Evolutionary conservation across 2,329 filamentous ascomycete species (phyloP), one percentile per base, ranked within the genome.

Genomic region (Apiospora aurea): DNA sequence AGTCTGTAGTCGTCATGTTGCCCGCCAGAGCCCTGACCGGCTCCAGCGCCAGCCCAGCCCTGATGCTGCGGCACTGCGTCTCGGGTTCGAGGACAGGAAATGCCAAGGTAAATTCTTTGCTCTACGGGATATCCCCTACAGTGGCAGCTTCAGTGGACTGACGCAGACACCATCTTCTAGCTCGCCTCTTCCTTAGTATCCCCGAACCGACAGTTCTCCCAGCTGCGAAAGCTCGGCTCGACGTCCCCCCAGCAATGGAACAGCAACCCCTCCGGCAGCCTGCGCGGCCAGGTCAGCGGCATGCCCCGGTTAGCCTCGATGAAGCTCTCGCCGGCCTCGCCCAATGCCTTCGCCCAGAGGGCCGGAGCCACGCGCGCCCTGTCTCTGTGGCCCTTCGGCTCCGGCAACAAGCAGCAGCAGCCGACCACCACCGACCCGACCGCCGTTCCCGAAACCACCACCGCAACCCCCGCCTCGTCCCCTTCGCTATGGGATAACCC

Each of bases 361-460:
- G 75, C 78, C 26, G 79, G 79, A 43, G 77, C 79, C 44, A 75
- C 79, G 8, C 75, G 79, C 24, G 79, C 77, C 49, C 73, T 80
- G 67, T 80, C 79, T 21, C 71, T 80, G 24, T 80, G 79, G 79
- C 77, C 78, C 2, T 80, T 79, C 74, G 71, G 73, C n/a, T 79
- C 79, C 34, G 72, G 73, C n/a, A 79, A 78, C 29, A 78, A 74
- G 71, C 75, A 44, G 61, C 77, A 74, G 71, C 75, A 29, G 53
- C 69, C 72, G 24, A 38, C 70, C 18, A 38, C 70, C 18, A 71
- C 75, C 16, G 64, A 71, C 49, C 29, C 71, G 51, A 67, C 72
- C 57, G 68, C 72, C 24, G 74, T 57, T 13, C 41, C 73, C 69
- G 26, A 75, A 14, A 4, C 72, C 34, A 26, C 69, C 13, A 26